phyloP scores from a whole-genome alignment of 371 early-diverging fungal species.

The Mortierella sp. region DNA sequence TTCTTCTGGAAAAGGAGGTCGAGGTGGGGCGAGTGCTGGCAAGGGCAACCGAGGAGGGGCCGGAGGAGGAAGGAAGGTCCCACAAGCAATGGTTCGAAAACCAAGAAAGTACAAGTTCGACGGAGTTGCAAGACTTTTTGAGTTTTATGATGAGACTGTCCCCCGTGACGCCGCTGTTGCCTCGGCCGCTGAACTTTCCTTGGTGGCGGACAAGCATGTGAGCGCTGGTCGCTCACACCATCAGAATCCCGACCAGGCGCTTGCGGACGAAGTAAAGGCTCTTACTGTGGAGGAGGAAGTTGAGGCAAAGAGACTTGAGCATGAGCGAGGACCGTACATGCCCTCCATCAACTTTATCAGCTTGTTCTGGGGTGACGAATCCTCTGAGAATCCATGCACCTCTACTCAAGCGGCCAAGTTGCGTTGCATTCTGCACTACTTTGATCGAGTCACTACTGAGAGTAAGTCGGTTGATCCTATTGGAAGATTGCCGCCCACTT shows the following conservation, averaged over 20 bases:
- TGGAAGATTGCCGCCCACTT: too few species aligned
- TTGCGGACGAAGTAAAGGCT: constrained; percentile 12
- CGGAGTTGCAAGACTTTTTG: constrained; percentile 35
- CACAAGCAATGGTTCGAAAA: constrained; percentile 10
- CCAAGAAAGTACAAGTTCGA: constrained; percentile 20
- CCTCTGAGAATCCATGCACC: constrained; percentile 27
- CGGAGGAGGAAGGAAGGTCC: constrained; percentile 9
- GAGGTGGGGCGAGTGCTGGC: not conserved
- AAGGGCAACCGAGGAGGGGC: constrained; percentile 13
- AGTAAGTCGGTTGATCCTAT: constrained; percentile 26
- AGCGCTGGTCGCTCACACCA: too few species aligned
- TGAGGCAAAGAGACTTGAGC: constrained; percentile 3
- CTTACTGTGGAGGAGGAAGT: constrained; percentile 17
- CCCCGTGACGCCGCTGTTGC: not conserved
- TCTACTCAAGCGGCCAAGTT: constrained; percentile 54
- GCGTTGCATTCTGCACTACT: constrained; percentile 60
- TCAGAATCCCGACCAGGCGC: constrained; percentile 3
- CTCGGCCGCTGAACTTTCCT: too few species aligned
- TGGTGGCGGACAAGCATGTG: too few species aligned
- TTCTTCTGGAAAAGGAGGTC: not conserved
- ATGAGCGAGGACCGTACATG: constrained; percentile 29
- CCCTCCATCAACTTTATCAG: constrained; percentile 59
- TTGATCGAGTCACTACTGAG: constrained; percentile 49
- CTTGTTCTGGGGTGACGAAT: constrained; percentile 45
- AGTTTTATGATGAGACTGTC: constrained; percentile 19